Percentiles rank a stretch among this genome's conserved stretches.
phyloP scores from a whole-genome alignment of 352 stramenopile genomes.

The Blastocystis sp. region DNA sequence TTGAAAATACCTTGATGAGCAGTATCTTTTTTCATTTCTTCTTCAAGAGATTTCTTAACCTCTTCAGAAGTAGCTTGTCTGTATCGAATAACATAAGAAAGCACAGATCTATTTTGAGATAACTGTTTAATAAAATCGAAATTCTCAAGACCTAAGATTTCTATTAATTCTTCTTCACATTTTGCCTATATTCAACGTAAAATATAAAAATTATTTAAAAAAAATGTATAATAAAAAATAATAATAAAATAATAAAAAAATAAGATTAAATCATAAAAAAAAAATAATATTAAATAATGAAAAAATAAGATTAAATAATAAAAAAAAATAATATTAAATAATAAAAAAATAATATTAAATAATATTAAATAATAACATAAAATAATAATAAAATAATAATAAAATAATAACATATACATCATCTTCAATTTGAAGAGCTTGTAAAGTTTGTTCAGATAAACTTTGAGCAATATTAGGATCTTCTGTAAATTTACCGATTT shows the following conservation, averaged over 20 bases:
- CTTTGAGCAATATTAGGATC: slow-evolving; percentile 73
- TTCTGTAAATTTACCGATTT: slow-evolving; percentile 77
- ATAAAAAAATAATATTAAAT: no score
- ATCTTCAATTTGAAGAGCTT: slow-evolving; percentile 15
- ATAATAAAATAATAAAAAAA: no score
- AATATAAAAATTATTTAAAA: slow-evolving; percentile 5
- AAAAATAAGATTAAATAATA: not conserved
- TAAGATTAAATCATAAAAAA: no score
- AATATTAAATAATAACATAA: not conserved
- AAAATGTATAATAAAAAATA: no score
- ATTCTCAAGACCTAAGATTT: slow-evolving; percentile 90
- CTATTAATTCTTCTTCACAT: slow-evolving; percentile 85
- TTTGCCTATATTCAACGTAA: slow-evolving; percentile 46
- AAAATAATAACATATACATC: slow-evolving; percentile 1
- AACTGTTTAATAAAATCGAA: slow-evolving; percentile 96
- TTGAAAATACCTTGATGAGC: slow-evolving; percentile 49
- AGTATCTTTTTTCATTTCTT: slow-evolving; percentile 51
- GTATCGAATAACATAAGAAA: slow-evolving; percentile 82
- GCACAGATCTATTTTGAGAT: slow-evolving; percentile 74
- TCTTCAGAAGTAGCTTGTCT: slow-evolving; percentile 79
- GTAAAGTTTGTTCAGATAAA: slow-evolving; percentile 71
- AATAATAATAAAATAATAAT: slow-evolving; percentile 10
- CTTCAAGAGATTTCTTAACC: slow-evolving; percentile 66
- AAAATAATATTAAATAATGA: slow-evolving; percentile 1
- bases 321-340: not conserved